These are phyloP conservation scores for Pseudomicrostroma phylloplanum DNA, from an alignment of 1,284 basidiomycete genomes.

Conservation along the genomic window DNA sequence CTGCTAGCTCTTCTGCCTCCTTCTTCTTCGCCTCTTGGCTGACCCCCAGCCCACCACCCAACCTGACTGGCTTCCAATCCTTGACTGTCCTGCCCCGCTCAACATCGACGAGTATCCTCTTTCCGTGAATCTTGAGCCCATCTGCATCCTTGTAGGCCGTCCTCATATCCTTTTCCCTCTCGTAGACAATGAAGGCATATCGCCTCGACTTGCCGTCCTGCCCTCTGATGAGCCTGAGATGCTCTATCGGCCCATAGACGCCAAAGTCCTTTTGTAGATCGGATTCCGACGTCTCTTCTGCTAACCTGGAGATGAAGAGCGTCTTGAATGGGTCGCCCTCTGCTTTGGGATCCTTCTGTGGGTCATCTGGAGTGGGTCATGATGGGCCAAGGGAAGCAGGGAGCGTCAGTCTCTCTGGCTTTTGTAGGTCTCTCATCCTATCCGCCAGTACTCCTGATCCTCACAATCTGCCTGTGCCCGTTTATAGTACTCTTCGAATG, in stretches of 20 bases:
- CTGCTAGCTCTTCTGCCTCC: constrained; percentile 15
- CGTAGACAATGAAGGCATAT: constrained; percentile 96
- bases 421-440: too few species aligned
- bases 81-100: constrained; percentile 95
- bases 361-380: constrained; percentile 67
- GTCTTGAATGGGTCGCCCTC: constrained; percentile 97
- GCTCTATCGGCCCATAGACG: constrained; percentile 85
- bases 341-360: constrained; percentile 83
- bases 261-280: constrained; percentile 93
- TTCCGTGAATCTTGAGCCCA: constrained; percentile 87
- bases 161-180: constrained; percentile 91
- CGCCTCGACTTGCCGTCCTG: constrained; percentile 72
- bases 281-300: constrained; percentile 79
- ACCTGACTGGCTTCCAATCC: constrained; percentile 91
- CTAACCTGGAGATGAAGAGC: constrained; percentile 86
- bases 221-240: constrained; percentile 82
- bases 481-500: constrained; percentile 17
- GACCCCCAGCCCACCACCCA: constrained; percentile 92
- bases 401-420: background rate
- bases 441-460: background rate
- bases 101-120: constrained; percentile 91
- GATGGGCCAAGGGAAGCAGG: background rate
- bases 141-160: constrained; percentile 99
- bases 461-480: constrained; percentile 19
- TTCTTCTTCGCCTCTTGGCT: constrained; percentile 56